These are phyloP conservation scores for Galerina marginata DNA, from an alignment of 768 basidiomycete genomes.

Conservation along the genomic window DNA sequence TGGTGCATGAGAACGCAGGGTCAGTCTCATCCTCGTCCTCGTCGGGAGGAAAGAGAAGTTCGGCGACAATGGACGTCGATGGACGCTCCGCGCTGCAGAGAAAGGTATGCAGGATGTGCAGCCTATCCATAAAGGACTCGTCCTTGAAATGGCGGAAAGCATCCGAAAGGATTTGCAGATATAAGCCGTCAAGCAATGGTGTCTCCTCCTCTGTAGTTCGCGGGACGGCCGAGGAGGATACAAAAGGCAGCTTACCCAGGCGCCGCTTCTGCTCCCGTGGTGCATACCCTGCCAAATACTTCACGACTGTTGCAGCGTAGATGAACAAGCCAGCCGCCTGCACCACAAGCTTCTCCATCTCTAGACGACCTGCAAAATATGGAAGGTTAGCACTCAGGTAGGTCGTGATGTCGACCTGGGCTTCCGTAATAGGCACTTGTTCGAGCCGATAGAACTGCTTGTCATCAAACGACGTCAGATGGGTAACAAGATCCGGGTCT, in stretches of 20 bases:
- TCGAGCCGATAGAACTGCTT: slow-evolving; percentile 18
- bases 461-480: not conserved
- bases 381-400: slow-evolving; percentile 1
- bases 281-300: slow-evolving; percentile 1
- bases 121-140: not conserved
- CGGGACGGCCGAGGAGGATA: not conserved
- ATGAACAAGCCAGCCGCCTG: slow-evolving; percentile 17
- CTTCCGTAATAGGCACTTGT: slow-evolving; percentile 11
- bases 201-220: not conserved
- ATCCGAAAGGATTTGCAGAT: slow-evolving; percentile 11
- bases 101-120: slow-evolving; percentile 13
- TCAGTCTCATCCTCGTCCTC: not conserved
- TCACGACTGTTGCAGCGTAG: slow-evolving; percentile 19
- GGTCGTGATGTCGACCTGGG: not conserved
- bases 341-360: slow-evolving; percentile 5
- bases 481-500: slow-evolving; percentile 11
- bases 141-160: not conserved
- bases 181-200: slow-evolving; percentile 3
- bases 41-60: not conserved
- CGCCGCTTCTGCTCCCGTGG: slow-evolving; percentile 3
- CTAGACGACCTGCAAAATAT: not conserved
- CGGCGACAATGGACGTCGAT: slow-evolving; percentile 6
- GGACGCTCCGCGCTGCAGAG: slow-evolving; percentile 12
- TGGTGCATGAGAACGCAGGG: not conserved
- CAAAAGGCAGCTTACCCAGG: not conserved